Evolutionary conservation across 306 rosid species (phyloP).

Genomic region (Medicago arabica): DNA sequence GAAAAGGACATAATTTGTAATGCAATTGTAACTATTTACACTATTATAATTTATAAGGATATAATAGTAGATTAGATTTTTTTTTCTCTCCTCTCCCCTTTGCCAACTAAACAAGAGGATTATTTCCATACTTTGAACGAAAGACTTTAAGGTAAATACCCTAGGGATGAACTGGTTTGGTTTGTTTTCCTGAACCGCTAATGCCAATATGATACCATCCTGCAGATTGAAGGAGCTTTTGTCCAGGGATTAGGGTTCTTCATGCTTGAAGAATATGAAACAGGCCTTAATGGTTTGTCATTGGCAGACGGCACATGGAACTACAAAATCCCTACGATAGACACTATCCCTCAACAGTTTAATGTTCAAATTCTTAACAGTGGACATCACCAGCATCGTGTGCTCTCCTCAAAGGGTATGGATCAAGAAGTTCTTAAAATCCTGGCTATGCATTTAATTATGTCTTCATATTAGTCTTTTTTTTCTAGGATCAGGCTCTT

Average conservation of each 20-base stretch:
- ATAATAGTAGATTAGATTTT: neutral
- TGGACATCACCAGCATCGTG: conserved; percentile 72
- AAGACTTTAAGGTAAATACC: neutral
- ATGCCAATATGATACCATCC: conserved; percentile 25
- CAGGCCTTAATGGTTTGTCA: conserved; percentile 69
- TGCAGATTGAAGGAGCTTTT: conserved; percentile 98
- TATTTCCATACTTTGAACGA: neutral
- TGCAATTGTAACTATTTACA: too few species aligned
- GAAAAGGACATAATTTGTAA: neutral
- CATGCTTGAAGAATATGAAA: conserved; percentile 82
- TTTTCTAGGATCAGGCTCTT: neutral
- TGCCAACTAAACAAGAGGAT: neutral
- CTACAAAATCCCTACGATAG: conserved; percentile 87
- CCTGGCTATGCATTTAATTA: neutral
- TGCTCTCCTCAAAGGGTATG: conserved; percentile 94
- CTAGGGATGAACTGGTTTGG: neutral
- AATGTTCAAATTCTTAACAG: conserved; percentile 82
- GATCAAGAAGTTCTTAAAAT: conserved; percentile 24
- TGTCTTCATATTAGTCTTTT: conserved; percentile 40
- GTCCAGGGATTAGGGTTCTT: conserved; percentile 91
- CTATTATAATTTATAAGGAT: too few species aligned
- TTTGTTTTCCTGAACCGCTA: neutral
- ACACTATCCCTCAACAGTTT: conserved; percentile 81
- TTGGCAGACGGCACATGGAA: conserved; percentile 82
- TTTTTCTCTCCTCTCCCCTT: neutral